Evolutionary conservation across 148 eudicot genomes (phyloP), one percentile per base, ranked within the genome.

Genomic region (Mesembryanthemum crystallinum): DNA sequence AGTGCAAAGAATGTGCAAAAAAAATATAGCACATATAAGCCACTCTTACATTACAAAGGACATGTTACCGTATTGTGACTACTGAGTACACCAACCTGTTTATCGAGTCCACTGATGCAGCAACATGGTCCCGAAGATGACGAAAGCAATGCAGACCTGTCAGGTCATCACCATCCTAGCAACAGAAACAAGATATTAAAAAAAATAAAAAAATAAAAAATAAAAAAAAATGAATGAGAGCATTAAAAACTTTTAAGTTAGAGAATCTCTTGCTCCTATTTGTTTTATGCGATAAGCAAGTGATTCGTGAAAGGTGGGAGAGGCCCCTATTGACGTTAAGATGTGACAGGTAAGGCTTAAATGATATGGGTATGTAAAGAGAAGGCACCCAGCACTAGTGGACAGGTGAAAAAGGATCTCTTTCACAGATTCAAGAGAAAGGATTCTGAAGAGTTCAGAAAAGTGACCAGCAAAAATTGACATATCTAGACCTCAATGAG

Each of bases 71-170:
- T 69, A 69, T 66, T 39, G 69, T n/a, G n/a, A n/a, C n/a, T n/a
- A n/a, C n/a, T n/a, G n/a, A 74, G 28, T 32, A 76, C 45, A 86
- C 94, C 72, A 83, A 96, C 99, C 97, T 92, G 87, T 92, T 92
- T 77, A 96, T 84, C 35, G 97, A 82, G 63, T 92, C 97, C 74
- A 89, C 74, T 66, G 98, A 86, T 80, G 90, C 78, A 30, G 89
- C 85, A 78, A 96, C 86, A 82, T 89, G 91, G 82, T 91, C 94
- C 52, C 92, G 88, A 71, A 96, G 92, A 86, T 89, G 98, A 73
- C 99, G 97, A 81, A 96, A 96, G 84, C 99, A 96, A 77, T 96
- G 98, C 73, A 96, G 80, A 77, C 99, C 99, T 45, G 96, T 85
- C 85, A 96, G 83, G 83, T 96, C 98, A 64, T 91, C 93, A 39